A percentile compares a stretch with the other conserved stretches of the same genome.
Evolutionary conservation across 768 basidiomycete genomes (phyloP).

Genomic region (Mycena alexandri): DNA sequence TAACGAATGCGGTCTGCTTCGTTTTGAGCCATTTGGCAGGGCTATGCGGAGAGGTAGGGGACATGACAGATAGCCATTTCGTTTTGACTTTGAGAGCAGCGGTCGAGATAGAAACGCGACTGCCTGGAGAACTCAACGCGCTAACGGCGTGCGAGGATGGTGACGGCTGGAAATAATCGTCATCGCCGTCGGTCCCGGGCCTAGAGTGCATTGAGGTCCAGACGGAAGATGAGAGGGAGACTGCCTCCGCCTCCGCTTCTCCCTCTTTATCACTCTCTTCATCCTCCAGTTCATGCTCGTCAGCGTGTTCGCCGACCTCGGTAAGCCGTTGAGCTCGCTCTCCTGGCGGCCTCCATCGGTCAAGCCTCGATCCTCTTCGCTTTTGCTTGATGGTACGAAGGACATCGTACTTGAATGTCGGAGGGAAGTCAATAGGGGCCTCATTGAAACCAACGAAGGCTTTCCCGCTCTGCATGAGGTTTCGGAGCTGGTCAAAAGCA

Average conservation of each 20-base stretch:
- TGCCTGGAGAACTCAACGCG: constrained; percentile 43
- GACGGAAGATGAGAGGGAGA: constrained; percentile 67
- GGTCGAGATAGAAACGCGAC: constrained; percentile 53
- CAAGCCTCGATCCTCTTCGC: constrained; percentile 52
- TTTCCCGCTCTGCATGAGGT: constrained; percentile 76
- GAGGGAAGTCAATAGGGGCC: constrained; percentile 85
- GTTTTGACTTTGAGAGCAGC: constrained; percentile 69
- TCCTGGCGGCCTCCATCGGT: constrained; percentile 49
- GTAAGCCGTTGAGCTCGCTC: constrained; percentile 48
- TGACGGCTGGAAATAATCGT: constrained; percentile 53
- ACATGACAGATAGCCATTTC: constrained; percentile 65
- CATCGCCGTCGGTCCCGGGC: constrained; percentile 52
- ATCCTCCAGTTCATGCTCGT: constrained; percentile 49
- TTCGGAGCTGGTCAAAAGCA: constrained; percentile 89
- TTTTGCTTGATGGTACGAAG: constrained; percentile 68
- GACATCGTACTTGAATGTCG: constrained; percentile 96
- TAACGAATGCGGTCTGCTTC: constrained; percentile 28
- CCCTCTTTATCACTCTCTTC: constrained; percentile 59
- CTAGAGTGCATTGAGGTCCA: constrained; percentile 62
- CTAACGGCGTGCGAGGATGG: constrained; percentile 45
- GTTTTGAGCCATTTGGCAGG: constrained; percentile 49
- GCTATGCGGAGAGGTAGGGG: constrained; percentile 49
- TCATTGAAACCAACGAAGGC: constrained; percentile 87
- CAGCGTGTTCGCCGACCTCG: constrained; percentile 57
- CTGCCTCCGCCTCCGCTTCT: constrained; percentile 55